A percentile compares a stretch with the other conserved stretches of the same genome.
phyloP scores from a whole-genome alignment of 371 early-diverging fungal species.

The Lichtheimia ornata region DNA sequence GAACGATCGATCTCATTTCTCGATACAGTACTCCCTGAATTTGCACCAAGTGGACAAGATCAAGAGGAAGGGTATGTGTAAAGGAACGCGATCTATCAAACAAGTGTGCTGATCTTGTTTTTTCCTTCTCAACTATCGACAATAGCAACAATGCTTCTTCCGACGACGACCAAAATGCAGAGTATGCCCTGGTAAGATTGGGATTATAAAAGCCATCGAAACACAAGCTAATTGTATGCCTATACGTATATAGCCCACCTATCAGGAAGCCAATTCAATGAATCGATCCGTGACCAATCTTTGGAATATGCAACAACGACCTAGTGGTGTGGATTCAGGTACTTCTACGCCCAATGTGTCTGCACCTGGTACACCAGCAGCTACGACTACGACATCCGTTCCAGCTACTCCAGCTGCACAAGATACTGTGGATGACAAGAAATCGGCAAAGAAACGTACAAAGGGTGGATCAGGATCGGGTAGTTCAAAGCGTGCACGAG shows the following conservation, averaged over 20 bases:
- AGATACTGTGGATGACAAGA: conserved; percentile 3
- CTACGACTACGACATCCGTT: conserved; percentile 10
- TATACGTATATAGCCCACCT: conserved; percentile 2
- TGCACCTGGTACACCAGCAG: conserved; percentile 16
- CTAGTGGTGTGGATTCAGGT: conserved; percentile 1
- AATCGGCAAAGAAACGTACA: conserved; percentile 15
- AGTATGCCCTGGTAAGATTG: conserved; percentile 46
- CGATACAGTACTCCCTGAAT: conserved; percentile 10
- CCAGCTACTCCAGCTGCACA: conserved; percentile 2
- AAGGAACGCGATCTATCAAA: too few species aligned
- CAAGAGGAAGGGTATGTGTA: background rate
- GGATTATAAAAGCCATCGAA: conserved; percentile 12
- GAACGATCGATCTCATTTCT: background rate
- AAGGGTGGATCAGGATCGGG: conserved; percentile 30
- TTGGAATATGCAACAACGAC: conserved; percentile 58
- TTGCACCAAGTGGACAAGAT: background rate
- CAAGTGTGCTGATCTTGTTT: background rate
- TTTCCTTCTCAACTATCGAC: background rate
- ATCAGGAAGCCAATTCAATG: conserved; percentile 60
- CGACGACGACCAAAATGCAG: conserved; percentile 33
- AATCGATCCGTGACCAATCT: conserved; percentile 71
- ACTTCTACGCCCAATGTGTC: conserved; percentile 20
- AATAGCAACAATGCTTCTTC: conserved; percentile 22
- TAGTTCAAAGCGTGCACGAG: conserved; percentile 29
- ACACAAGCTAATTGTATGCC: conserved; percentile 6